Percentiles rank a stretch among this genome's conserved stretches.
phyloP scores from a whole-genome alignment of 129 eudicot genomes.

The Centaurea solstitialis region DNA sequence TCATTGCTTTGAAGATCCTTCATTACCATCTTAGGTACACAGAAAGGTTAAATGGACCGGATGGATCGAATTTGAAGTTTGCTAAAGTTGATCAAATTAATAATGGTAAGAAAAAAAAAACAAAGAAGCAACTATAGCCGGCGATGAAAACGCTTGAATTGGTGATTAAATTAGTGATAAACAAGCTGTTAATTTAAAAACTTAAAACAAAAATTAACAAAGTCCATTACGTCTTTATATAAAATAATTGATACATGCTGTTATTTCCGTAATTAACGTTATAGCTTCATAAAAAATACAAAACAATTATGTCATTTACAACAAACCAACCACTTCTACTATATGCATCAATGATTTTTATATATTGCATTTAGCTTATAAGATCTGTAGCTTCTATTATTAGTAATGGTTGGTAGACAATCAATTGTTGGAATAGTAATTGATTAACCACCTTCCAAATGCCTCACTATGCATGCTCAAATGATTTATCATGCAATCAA shows the following conservation, averaged over 20 bases:
- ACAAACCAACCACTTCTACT: neutral
- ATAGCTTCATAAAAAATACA: neutral
- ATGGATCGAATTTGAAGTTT: neutral
- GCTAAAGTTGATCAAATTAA: neutral
- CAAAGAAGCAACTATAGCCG: neutral
- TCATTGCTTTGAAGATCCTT: neutral
- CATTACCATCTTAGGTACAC: neutral
- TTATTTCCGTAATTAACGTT: neutral
- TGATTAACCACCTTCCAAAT: slow-evolving; percentile 7
- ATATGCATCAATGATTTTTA: neutral
- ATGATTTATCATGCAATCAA: slow-evolving; percentile 4
- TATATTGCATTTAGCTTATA: neutral
- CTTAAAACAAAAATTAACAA: neutral
- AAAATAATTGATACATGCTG: neutral
- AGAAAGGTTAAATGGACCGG: neutral
- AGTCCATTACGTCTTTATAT: neutral
- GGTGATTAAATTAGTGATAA: neutral
- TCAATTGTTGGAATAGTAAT: slow-evolving; percentile 8
- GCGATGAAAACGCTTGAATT: neutral
- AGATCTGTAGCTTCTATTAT: neutral
- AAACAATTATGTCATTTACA: neutral
- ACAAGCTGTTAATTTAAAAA: neutral
- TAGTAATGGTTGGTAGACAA: neutral
- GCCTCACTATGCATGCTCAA: slow-evolving; percentile 7
- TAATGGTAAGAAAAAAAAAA: neutral